Percentiles rank a stretch among this genome's conserved stretches.
phyloP scores from a whole-genome alignment of 192 early-diverging fungal species.

The Linnemannia hyalina region DNA sequence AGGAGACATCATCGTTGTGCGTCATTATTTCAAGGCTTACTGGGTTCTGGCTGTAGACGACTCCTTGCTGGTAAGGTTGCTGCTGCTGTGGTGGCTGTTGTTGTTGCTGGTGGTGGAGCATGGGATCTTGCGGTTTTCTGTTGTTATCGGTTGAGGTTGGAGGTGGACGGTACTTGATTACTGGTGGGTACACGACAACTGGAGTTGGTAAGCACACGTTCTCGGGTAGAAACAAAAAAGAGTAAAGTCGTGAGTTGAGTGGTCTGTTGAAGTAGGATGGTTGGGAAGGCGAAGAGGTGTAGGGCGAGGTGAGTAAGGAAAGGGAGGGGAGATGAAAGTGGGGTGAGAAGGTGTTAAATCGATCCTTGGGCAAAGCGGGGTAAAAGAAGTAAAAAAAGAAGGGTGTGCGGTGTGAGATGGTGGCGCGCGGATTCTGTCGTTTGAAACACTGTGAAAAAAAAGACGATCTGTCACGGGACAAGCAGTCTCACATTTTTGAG shows the following conservation, averaged over 20 bases:
- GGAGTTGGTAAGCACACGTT: not conserved
- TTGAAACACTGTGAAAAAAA: not conserved
- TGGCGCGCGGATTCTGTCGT: not conserved
- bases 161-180: not conserved
- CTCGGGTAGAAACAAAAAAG: not conserved
- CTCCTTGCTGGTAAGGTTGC: slow-evolving; percentile 12
- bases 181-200: not conserved
- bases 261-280: not conserved
- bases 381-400: not conserved
- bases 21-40: slow-evolving; percentile 5
- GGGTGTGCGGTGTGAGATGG: not conserved
- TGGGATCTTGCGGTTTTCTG: not conserved
- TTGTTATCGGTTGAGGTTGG: not conserved
- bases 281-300: not conserved
- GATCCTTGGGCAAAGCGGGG: slow-evolving; percentile 6
- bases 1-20: not conserved
- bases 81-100: slow-evolving; percentile 3
- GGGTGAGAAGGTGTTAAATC: not conserved
- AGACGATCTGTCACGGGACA: not conserved
- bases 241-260: not conserved
- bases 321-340: not conserved
- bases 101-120: slow-evolving; percentile 14
- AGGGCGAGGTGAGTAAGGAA: not conserved
- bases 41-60: slow-evolving; percentile 24
- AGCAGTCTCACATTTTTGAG: slow-evolving; percentile 6